Conservation (phyloP, 306 rosid genomes). For the Crataegus laevigata region DNA sequence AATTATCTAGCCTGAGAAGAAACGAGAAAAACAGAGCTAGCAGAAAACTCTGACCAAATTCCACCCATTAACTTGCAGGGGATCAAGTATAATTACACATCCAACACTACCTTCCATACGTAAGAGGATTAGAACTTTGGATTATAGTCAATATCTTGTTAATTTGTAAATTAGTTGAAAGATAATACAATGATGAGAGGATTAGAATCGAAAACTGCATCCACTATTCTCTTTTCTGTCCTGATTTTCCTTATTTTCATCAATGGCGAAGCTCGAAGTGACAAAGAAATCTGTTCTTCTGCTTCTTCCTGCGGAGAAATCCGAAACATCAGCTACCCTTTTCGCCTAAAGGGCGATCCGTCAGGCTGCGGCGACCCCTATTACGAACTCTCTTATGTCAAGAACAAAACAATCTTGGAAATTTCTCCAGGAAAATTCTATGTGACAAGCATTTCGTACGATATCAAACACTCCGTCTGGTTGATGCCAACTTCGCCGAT, state of each 20-base stretch:
- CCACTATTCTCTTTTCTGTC: not conserved
- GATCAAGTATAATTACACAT: too few species aligned
- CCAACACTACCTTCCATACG: too few species aligned
- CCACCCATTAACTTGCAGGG: too few species aligned
- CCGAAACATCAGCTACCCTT: slow-evolving; percentile 12
- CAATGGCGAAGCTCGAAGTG: not conserved
- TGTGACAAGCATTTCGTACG: slow-evolving; percentile 5
- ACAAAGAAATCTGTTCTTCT: not conserved
- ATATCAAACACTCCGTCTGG: not conserved
- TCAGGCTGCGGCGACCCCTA: slow-evolving; percentile 8
- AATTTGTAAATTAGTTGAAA: too few species aligned
- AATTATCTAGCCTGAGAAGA: not conserved
- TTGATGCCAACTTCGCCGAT: slow-evolving; percentile 19
- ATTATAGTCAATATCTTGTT: too few species aligned
- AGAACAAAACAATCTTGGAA: slow-evolving; percentile 4
- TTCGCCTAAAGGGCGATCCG: slow-evolving; percentile 8
- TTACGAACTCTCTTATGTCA: slow-evolving; percentile 9
- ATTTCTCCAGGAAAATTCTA: not conserved
- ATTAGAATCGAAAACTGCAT: not conserved
- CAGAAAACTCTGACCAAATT: not conserved
- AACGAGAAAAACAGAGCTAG: not conserved
- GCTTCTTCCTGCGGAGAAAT: slow-evolving; percentile 9
- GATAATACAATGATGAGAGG: not conserved
- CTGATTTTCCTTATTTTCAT: not conserved
- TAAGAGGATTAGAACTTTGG: too few species aligned